Conservation (phyloP, 257 asterid species). For the Verbena officinalis region DNA sequence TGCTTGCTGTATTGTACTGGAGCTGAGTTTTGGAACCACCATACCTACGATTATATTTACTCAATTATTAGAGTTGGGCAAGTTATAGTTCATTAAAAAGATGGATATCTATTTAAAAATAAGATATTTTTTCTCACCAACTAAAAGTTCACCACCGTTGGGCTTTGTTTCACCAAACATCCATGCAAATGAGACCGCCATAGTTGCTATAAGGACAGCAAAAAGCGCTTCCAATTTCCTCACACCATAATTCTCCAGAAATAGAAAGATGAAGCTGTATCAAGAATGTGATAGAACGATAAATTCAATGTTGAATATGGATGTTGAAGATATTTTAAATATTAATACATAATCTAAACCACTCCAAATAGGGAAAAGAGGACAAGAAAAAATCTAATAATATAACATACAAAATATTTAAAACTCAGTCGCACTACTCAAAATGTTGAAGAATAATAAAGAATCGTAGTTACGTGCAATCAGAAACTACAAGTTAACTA, state of each 20-base stretch:
- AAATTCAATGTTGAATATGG: slow-evolving; percentile 22
- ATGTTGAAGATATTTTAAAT: background rate
- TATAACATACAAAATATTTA: background rate
- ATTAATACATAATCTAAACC: slow-evolving; percentile 21
- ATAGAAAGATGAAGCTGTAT: slow-evolving; percentile 72
- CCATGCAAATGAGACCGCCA: slow-evolving; percentile 83
- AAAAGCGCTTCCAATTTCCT: slow-evolving; percentile 83
- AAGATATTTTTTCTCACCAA: slow-evolving; percentile 52
- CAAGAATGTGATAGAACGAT: slow-evolving; percentile 23
- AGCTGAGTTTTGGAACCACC: slow-evolving; percentile 73
- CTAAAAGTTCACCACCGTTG: slow-evolving; percentile 59
- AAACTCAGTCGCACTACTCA: slow-evolving; percentile 2
- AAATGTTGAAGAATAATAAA: slow-evolving; percentile 10
- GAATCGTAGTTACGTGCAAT: slow-evolving; percentile 13
- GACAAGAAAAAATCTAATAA: background rate
- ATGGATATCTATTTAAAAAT: background rate
- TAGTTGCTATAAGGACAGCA: slow-evolving; percentile 70
- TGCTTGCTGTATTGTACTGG: slow-evolving; percentile 72
- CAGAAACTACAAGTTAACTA: slow-evolving; percentile 5
- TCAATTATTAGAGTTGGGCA: background rate
- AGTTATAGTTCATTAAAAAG: background rate
- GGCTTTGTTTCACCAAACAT: slow-evolving; percentile 86
- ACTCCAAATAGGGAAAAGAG: slow-evolving; percentile 18
- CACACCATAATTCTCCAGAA: slow-evolving; percentile 87
- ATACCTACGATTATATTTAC: slow-evolving; percentile 46